A percentile compares a stretch with the other conserved stretches of the same genome.
Conservation (phyloP, 202 grass and related monocot species). For the Panicum hallii region DNA sequence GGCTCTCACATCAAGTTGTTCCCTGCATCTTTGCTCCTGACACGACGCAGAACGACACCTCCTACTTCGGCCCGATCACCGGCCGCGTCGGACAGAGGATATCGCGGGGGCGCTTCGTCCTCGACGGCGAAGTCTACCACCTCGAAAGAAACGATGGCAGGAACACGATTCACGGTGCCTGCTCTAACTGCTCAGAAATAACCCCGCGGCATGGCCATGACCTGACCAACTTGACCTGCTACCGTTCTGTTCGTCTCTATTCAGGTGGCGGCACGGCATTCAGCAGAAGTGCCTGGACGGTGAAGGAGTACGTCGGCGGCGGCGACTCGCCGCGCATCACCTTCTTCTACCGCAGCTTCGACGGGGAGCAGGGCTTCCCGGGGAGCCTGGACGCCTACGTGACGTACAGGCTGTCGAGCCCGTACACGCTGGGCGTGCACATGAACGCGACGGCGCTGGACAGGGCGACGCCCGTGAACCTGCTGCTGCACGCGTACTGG, state of each 20-base stretch:
- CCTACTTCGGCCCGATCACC: conserved; percentile 61
- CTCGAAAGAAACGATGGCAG: conserved; percentile 55
- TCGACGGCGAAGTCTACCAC: conserved; percentile 58
- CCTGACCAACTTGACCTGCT: neutral
- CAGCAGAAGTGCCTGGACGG: conserved; percentile 72
- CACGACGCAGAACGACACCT: conserved; percentile 53
- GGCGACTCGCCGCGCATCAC: conserved; percentile 75
- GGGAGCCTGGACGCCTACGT: conserved; percentile 76
- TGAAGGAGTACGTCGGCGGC: conserved; percentile 58
- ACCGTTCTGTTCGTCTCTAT: neutral
- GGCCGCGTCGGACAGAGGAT: conserved; percentile 68
- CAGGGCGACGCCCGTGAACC: conserved; percentile 82
- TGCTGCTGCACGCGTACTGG: conserved; percentile 82
- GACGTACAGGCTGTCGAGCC: conserved; percentile 66
- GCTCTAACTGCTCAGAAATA: too few species aligned
- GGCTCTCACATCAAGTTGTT: neutral
- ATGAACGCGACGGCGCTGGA: conserved; percentile 62
- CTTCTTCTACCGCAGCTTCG: conserved; percentile 76
- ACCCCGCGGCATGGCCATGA: too few species aligned
- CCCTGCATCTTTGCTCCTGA: neutral
- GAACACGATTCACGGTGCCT: conserved; percentile 59
- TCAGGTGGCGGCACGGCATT: conserved; percentile 84
- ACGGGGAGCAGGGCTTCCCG: conserved; percentile 84
- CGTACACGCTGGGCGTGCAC: conserved; percentile 58
- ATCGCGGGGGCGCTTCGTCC: conserved; percentile 54